phyloP scores from a whole-genome alignment of 1,284 basidiomycete species.

The Fistulinella cinereoalba region DNA sequence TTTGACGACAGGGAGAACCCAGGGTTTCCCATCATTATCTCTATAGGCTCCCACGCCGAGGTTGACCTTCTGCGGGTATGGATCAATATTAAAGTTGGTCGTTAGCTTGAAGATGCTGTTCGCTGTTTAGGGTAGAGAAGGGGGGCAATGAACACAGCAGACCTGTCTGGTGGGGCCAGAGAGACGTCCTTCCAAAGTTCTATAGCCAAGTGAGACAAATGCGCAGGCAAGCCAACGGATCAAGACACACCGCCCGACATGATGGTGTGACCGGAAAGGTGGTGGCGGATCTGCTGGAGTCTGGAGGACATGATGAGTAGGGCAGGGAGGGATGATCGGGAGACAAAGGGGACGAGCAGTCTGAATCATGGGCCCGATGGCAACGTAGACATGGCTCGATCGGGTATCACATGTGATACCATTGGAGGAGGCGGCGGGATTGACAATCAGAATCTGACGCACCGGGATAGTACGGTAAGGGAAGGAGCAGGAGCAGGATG shows the following conservation, averaged over 20 bases:
- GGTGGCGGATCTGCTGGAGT: constrained; percentile 49
- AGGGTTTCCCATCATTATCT: constrained; percentile 82
- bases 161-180: constrained; percentile 81
- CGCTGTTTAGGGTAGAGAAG: constrained; percentile 3
- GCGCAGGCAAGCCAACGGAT: constrained; percentile 6
- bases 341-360: background rate
- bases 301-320: constrained; percentile 47
- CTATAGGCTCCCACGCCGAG: constrained; percentile 89
- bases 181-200: constrained; percentile 73
- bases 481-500: background rate
- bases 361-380: background rate
- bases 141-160: constrained; percentile 8
- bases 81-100: constrained; percentile 83
- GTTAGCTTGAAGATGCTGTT: constrained; percentile 90
- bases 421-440: constrained; percentile 4
- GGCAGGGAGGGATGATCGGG: background rate
- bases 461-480: constrained; percentile 4
- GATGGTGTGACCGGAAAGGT: constrained; percentile 38
- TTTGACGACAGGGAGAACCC: constrained; percentile 87
- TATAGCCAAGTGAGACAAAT: constrained; percentile 28
- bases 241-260: constrained; percentile 49
- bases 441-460: constrained; percentile 1
- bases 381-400: background rate
- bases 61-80: constrained; percentile 83
- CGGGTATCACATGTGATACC: constrained; percentile 25